Evolutionary conservation across 2,329 filamentous ascomycete genomes (phyloP), one percentile per base, ranked within the genome.

Genomic region (Ophiostoma ulmi): DNA sequence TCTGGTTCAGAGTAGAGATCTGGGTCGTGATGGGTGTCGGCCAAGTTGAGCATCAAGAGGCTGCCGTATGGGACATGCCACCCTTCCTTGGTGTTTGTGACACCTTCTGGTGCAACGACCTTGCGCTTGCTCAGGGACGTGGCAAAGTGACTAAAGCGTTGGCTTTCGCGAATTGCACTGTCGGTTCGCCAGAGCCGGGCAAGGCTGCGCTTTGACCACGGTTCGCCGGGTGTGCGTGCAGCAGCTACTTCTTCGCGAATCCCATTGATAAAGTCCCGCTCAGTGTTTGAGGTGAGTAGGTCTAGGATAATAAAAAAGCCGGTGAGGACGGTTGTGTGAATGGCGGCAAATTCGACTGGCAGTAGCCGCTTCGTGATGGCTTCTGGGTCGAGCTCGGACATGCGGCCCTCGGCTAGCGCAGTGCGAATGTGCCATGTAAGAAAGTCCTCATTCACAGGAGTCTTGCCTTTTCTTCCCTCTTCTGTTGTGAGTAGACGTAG

Each of bases 301-400:
- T 86, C 84, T 11, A 86, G 75, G 69, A 86, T 74, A 41, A 81
- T 77, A 44, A 80, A 81, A 65, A 83, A 82, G 2, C 82, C 81
- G 0, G 85, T 86, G 14, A 87, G 74, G 7, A 83, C 81, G 0
- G 86, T 87, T 1, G 86, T 88, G 76, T 88, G 86, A 36, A 87
- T 86, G 22, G 85, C 83, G 2, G 85, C 86, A 72, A 88, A 87
- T 75, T 87, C 83, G 63, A 88, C 78, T 0, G 85, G 84, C 48
- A 88, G 77, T 5, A 88, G 76, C 17, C 84, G 80, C 72, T 83
- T 81, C 1, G 84, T 83, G 20, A 88, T 81, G 61, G 80, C 80
- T 2, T 78, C 75, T 0, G 85, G 81, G 35, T 83, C 77, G 31
- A 86, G 79, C 70, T 88, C 84, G 10, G 75, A 74, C 0, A 70